Base-by-base conservation (phyloP, 2,329 filamentous ascomycete genomes). In the Ophiostoma sp. region DNA sequence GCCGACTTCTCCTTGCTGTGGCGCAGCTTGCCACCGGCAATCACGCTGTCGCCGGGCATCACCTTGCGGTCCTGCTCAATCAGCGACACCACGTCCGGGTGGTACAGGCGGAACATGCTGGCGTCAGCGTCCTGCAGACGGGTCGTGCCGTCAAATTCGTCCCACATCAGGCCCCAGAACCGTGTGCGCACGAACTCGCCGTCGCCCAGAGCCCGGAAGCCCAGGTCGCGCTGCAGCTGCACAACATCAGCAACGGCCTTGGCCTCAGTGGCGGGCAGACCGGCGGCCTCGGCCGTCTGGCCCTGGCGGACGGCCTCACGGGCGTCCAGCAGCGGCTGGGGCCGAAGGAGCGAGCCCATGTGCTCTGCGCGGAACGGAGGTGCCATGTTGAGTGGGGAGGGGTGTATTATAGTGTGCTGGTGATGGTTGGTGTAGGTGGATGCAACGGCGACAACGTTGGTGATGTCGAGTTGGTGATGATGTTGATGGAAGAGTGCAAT, bases 351-450 rank as follows among this genome's bases (percentile, higher is more conserved):
- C 12, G 91, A 93, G 77, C 92, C 92, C 78, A 93, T 85, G 78
- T 94, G 92, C 85, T 94, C 92, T 68, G 92, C 92, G 78, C 92
- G 87, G 84, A 93, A 93, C 50, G 91, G 75, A 52, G 72, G 72
- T 11, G 72, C 72, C 72, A 73, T 73, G 64, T 48, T 73, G 57
- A 19, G 19, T 17, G 19, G 12, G 12, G 15, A n/a, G 36, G 36
- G 15, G 50, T 22, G 45, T n/a, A n/a, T n/a, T n/a, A n/a, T n/a
- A n/a, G n/a, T n/a, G 39, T 42, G 39, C 9, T 42, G 15, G 71
- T 25, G 11, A 8, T 33, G 22, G 6, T 59, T 50, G 57, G 25
- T 17, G 25, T 3, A 25, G 55, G 25, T 6, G 45, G 39, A 7
- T 52, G 31, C 3, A 33, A 19, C 12, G 19, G 31, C 17, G n/a